phyloP scores from a whole-genome alignment of 495 filamentous ascomycete genomes.

The Aspergillus carlsbadensis region DNA sequence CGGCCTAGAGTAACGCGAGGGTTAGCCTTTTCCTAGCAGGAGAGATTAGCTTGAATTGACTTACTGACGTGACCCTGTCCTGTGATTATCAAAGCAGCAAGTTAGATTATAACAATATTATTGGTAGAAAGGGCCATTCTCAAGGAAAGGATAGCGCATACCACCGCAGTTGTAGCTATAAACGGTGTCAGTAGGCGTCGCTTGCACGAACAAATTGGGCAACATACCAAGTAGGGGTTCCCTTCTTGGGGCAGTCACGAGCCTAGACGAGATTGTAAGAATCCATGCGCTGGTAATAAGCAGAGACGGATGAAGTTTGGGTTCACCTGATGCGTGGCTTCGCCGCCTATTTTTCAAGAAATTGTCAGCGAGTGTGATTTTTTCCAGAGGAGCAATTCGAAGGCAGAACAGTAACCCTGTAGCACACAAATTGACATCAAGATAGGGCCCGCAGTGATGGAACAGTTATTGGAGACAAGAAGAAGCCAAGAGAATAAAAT shows the following conservation, averaged over 20 bases:
- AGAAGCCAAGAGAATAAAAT: not conserved
- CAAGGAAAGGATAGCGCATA: conserved; percentile 36
- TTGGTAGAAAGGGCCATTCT: not conserved
- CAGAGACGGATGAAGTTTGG: conserved; percentile 3
- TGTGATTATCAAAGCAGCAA: conserved; percentile 20
- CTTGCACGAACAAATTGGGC: conserved; percentile 4
- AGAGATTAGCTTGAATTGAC: conserved; percentile 24
- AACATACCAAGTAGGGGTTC: conserved; percentile 81
- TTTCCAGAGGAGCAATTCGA: not conserved
- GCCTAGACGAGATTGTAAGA: conserved; percentile 53
- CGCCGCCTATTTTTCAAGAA: conserved; percentile 58
- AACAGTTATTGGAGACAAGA: conserved; percentile 14
- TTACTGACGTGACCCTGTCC: conserved; percentile 88
- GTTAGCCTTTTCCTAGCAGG: too few relatives aligned
- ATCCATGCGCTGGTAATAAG: not conserved
- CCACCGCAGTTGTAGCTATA: conserved; percentile 76
- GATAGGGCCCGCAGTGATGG: not conserved
- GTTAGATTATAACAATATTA: conserved; percentile 12
- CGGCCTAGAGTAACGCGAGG: conserved; percentile 59
- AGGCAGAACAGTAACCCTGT: conserved; percentile 3
- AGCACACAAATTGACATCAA: not conserved
- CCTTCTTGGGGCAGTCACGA: conserved; percentile 93
- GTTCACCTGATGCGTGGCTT: conserved; percentile 68
- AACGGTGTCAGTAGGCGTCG: conserved; percentile 26
- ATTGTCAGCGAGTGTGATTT: conserved; percentile 25